phyloP scores from a whole-genome alignment of 164 flowering plant species.

The Magnolia kwangsiensis region DNA sequence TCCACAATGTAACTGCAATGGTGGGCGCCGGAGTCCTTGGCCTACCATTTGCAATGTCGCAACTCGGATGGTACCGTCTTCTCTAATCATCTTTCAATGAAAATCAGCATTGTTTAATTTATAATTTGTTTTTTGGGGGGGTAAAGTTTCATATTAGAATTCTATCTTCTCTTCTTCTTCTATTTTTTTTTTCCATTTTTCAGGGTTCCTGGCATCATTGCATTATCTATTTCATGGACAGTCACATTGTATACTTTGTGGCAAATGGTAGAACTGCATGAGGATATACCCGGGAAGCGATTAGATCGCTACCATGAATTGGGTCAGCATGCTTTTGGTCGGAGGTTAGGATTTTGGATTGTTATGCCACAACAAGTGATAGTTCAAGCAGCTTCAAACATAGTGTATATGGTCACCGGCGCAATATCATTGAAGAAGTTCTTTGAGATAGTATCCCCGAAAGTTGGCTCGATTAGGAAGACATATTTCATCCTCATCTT shows the following conservation, averaged over 20 bases:
- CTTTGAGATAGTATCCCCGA: conserved; percentile 10
- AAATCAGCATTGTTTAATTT: not conserved
- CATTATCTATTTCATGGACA: conserved; percentile 22
- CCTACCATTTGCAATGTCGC: conserved; percentile 28
- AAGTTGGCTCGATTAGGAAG: not conserved
- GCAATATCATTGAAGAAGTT: conserved; percentile 33
- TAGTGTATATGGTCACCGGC: conserved; percentile 37
- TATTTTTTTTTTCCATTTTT: not conserved
- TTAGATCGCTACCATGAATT: conserved; percentile 35
- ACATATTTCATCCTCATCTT: conserved; percentile 31
- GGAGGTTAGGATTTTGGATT: conserved; percentile 26
- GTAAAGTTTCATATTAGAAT: not conserved
- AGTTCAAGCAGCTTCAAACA: conserved; percentile 28
- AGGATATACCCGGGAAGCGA: conserved; percentile 31
- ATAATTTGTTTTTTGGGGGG: not conserved
- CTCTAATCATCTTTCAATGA: not conserved
- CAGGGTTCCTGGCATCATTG: conserved; percentile 26
- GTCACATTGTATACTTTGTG: conserved; percentile 31
- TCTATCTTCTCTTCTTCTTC: not conserved
- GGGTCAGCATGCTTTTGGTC: conserved; percentile 29
- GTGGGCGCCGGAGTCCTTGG: conserved; percentile 38
- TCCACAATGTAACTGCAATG: conserved; percentile 36
- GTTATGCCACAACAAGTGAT: conserved; percentile 29
- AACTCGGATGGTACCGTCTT: conserved; percentile 28
- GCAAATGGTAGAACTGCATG: conserved; percentile 40